phyloP scores from a whole-genome alignment of 2,329 filamentous ascomycete genomes.

The Pseudopithomyces chartarum region DNA sequence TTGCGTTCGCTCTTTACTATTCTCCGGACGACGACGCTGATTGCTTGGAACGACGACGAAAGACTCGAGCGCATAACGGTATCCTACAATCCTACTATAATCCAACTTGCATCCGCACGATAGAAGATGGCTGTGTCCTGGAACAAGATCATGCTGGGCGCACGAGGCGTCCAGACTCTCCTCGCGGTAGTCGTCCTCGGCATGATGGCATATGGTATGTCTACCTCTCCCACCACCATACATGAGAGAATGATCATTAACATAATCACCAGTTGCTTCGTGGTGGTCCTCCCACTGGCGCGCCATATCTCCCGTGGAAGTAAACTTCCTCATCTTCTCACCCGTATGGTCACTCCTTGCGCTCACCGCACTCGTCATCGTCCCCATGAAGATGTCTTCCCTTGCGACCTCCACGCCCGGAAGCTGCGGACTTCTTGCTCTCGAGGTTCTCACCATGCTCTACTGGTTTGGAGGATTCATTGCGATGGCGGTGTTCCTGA shows the following conservation, averaged over 20 bases:
- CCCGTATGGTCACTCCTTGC: slow-evolving; percentile 72
- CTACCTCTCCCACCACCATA: background rate
- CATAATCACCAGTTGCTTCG: slow-evolving; percentile 57
- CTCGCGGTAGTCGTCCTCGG: slow-evolving; percentile 77
- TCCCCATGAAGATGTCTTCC: slow-evolving; percentile 62
- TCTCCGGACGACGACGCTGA: background rate
- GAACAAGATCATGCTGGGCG: slow-evolving; percentile 54
- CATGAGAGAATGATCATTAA: background rate
- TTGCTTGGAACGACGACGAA: background rate
- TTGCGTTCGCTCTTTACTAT: slow-evolving; percentile 13
- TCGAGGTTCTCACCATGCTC: slow-evolving; percentile 75
- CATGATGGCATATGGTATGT: slow-evolving; percentile 72
- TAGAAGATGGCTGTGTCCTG: background rate
- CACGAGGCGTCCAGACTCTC: slow-evolving; percentile 69
- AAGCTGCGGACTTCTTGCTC: slow-evolving; percentile 61
- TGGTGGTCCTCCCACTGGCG: slow-evolving; percentile 59
- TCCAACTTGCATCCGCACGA: background rate
- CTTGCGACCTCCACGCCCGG: slow-evolving; percentile 58
- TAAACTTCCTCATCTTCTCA: slow-evolving; percentile 82
- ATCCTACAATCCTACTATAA: background rate
- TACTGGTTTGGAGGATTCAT: slow-evolving; percentile 92
- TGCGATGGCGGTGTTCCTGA: slow-evolving; percentile 70
- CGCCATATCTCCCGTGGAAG: slow-evolving; percentile 58
- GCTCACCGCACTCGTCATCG: slow-evolving; percentile 71
- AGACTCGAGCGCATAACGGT: background rate